A percentile compares a stretch with the other conserved stretches of the same genome.
Evolutionary conservation across 345 rosid genomes (phyloP).

Genomic region (Eucalyptus sideroxylon): DNA sequence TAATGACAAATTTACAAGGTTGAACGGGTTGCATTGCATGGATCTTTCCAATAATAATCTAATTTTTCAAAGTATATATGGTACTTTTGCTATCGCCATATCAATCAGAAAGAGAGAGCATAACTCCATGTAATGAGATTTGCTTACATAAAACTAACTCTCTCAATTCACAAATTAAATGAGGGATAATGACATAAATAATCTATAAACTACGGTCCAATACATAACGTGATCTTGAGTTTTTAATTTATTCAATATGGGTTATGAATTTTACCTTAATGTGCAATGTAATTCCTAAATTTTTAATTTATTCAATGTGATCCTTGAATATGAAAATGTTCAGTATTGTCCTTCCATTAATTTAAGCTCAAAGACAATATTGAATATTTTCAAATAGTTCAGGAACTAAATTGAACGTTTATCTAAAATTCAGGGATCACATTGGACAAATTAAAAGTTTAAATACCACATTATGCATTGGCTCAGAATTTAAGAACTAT

Average conservation of each 20-base stretch:
- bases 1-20: not conserved
- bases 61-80: not conserved
- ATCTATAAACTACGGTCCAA: fast-evolving
- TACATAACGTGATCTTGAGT: fast-evolving
- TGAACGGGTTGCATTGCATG: not conserved
- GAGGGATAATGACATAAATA: too few relatives aligned
- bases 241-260: not conserved
- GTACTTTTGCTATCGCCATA: not conserved
- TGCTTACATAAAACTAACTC: not conserved
- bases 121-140: not conserved
- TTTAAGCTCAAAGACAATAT: too few relatives aligned
- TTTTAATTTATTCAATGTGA: too few relatives aligned
- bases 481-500: too few relatives aligned
- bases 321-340: not conserved
- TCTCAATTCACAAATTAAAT: not conserved
- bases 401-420: fast-evolving
- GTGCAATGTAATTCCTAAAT: too few relatives aligned
- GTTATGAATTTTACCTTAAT: too few relatives aligned
- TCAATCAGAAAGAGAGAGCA: not conserved
- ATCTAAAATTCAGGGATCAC: fast-evolving
- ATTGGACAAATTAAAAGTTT: too few relatives aligned
- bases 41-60: not conserved
- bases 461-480: too few relatives aligned
- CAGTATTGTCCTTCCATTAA: fast-evolving
- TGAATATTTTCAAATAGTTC: too few relatives aligned